These are phyloP conservation scores for Sporothrix pseudoabietina DNA, from an alignment of 2,329 filamentous ascomycete genomes.

Conservation along the genomic window DNA sequence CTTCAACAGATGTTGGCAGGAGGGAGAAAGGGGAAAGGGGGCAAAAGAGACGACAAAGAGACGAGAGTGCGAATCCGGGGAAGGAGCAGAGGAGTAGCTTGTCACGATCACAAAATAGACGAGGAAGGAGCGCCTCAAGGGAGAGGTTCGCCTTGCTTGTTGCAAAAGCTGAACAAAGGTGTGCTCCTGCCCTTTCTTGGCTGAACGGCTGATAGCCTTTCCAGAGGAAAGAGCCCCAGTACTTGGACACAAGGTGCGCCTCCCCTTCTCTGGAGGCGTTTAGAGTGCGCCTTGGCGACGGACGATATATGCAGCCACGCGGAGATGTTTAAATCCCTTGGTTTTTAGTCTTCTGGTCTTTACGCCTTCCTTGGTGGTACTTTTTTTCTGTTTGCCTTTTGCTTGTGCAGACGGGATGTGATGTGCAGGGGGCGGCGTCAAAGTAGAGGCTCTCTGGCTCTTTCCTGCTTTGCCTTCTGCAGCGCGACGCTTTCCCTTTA, in stretches of 20 bases:
- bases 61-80: not conserved
- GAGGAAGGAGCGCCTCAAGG: conserved; percentile 7
- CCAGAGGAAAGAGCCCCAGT: not conserved
- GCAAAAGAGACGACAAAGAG: not conserved
- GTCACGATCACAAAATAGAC: not conserved
- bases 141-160: not conserved
- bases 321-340: not conserved
- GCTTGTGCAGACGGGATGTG: not conserved
- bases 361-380: not conserved
- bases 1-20: not conserved
- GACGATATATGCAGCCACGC: not conserved
- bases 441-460: not conserved
- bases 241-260: not conserved
- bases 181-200: conserved; percentile 3
- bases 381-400: not conserved
- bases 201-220: not conserved
- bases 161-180: not conserved
- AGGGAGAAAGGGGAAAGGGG: not conserved
- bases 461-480: not conserved
- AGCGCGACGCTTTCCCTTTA: not conserved
- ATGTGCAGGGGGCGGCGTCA: not conserved
- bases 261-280: not conserved
- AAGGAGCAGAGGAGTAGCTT: conserved; percentile 4
- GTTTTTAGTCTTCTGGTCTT: not conserved
- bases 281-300: conserved; percentile 1